A percentile compares a stretch with the other conserved stretches of the same genome.
These are phyloP conservation scores for Beauveria sp. DNA, from an alignment of 2,329 filamentous ascomycete genomes.

Conservation along the genomic window DNA sequence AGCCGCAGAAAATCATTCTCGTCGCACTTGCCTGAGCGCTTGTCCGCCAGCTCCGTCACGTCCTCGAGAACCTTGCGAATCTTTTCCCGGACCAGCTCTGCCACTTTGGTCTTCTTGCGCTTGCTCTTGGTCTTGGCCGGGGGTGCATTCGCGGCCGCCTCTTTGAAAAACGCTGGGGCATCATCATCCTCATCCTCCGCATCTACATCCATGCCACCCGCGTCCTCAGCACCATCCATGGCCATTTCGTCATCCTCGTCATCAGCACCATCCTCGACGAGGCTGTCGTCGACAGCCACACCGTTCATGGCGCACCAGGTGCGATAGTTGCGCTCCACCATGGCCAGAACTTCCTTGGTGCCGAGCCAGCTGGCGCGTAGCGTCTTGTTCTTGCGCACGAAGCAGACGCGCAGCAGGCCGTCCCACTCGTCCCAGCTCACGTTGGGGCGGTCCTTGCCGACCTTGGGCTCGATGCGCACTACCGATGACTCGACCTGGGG, in stretches of 20 bases:
- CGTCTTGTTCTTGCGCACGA: constrained; percentile 79
- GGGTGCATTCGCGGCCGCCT: constrained; percentile 33
- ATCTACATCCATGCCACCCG: constrained; percentile 44
- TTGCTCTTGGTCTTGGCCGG: constrained; percentile 54
- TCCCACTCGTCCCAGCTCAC: constrained; percentile 96
- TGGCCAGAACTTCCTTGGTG: constrained; percentile 69
- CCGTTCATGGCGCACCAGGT: constrained; percentile 86
- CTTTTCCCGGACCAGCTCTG: constrained; percentile 77
- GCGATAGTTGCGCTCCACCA: constrained; percentile 82
- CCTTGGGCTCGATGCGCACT: constrained; percentile 82
- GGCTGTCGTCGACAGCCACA: constrained; percentile 64
- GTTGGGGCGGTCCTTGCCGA: constrained; percentile 65
- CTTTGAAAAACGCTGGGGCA: constrained; percentile 77
- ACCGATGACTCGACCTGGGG: constrained; percentile 89
- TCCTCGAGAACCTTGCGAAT: constrained; percentile 77
- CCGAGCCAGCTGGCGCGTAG: constrained; percentile 74
- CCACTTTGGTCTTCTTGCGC: constrained; percentile 72
- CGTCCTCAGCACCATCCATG: constrained; percentile 36
- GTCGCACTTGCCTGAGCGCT: constrained; percentile 77
- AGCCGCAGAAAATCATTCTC: constrained; percentile 86
- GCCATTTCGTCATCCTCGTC: constrained; percentile 36
- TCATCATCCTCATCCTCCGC: constrained; percentile 64
- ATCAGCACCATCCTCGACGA: constrained; percentile 36
- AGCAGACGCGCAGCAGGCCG: constrained; percentile 68
- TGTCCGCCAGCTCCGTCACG: constrained; percentile 71